These are phyloP conservation scores for Tricholoma sp. DNA, from an alignment of 768 basidiomycete genomes.

Conservation along the genomic window DNA sequence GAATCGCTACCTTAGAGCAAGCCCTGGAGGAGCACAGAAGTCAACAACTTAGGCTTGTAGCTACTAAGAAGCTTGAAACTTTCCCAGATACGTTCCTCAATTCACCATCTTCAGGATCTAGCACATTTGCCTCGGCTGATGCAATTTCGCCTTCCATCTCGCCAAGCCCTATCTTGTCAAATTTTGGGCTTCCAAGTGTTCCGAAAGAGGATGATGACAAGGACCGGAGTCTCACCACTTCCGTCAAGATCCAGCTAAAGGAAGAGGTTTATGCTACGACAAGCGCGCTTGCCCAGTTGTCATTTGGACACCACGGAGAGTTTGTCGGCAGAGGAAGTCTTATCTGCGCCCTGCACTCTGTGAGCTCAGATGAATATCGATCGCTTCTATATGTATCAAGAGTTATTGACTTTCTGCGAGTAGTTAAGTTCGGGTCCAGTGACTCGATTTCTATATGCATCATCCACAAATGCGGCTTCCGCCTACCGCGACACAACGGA, in stretches of 20 bases:
- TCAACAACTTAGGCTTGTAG: slow-evolving; percentile 3
- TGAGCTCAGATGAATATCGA: slow-evolving; percentile 14
- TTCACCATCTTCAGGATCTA: slow-evolving; percentile 14
- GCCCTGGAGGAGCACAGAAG: slow-evolving; percentile 15
- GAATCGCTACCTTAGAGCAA: slow-evolving; percentile 23
- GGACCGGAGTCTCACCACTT: slow-evolving; percentile 4
- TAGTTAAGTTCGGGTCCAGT: slow-evolving; percentile 31
- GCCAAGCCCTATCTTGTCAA: slow-evolving; percentile 5
- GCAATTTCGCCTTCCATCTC: slow-evolving; percentile 12
- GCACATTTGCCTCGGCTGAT: slow-evolving; percentile 15
- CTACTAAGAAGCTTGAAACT: slow-evolving; percentile 4
- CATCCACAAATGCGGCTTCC: slow-evolving; percentile 33
- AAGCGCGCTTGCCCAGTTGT: slow-evolving; percentile 36
- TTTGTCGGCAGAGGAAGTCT: slow-evolving; percentile 44
- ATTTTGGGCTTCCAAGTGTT: neutral
- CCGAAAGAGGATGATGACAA: slow-evolving; percentile 7
- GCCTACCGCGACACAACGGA: slow-evolving; percentile 19
- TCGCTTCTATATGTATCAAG: neutral
- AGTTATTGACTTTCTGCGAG: slow-evolving; percentile 3
- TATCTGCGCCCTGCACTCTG: slow-evolving; percentile 42
- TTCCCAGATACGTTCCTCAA: slow-evolving; percentile 6
- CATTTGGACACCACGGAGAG: slow-evolving; percentile 43
- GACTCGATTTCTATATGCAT: slow-evolving; percentile 34
- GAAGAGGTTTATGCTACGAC: slow-evolving; percentile 35
- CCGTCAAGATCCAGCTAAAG: slow-evolving; percentile 18